Conservation (phyloP, 129 eudicot genomes). For the Flaveria bidentis region DNA sequence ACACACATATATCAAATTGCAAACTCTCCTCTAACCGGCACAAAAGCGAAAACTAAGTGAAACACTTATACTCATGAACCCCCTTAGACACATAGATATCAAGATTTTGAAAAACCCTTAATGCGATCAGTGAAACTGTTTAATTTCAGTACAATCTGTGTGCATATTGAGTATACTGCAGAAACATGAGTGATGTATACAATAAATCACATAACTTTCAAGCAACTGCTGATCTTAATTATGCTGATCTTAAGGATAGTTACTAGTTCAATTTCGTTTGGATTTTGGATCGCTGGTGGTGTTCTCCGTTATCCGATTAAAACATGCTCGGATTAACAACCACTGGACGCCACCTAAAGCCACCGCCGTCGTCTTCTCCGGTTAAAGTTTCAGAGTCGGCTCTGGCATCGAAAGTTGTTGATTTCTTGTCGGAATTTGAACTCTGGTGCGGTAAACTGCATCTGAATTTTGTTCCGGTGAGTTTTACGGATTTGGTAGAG, state of each 20-base stretch:
- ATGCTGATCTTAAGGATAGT: slow-evolving; percentile 36
- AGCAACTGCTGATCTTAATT: no score
- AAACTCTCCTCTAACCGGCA: no score
- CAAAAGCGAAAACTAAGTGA: no score
- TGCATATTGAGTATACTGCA: not conserved
- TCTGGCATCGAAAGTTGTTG: slow-evolving; percentile 52
- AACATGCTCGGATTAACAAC: slow-evolving; percentile 47
- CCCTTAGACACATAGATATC: no score
- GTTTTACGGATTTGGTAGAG: slow-evolving; percentile 73
- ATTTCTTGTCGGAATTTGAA: slow-evolving; percentile 58
- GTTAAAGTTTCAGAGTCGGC: slow-evolving; percentile 38
- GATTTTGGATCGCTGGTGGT: slow-evolving; percentile 68
- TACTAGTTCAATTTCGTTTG: slow-evolving; percentile 60
- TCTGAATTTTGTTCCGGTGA: slow-evolving; percentile 60
- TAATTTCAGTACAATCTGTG: not conserved
- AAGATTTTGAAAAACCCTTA: not conserved
- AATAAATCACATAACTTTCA: not conserved
- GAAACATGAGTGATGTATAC: slow-evolving; percentile 16
- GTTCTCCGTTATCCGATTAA: slow-evolving; percentile 59
- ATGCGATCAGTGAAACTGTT: not conserved
- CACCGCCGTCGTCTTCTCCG: slow-evolving; percentile 1
- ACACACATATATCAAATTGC: no score
- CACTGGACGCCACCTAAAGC: slow-evolving; percentile 23
- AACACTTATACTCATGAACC: no score
- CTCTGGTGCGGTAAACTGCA: slow-evolving; percentile 48